Percentiles rank a stretch among this genome's conserved stretches.
phyloP scores from a whole-genome alignment of 1,284 basidiomycete genomes.

The Tilletiopsis washingtonensis region DNA sequence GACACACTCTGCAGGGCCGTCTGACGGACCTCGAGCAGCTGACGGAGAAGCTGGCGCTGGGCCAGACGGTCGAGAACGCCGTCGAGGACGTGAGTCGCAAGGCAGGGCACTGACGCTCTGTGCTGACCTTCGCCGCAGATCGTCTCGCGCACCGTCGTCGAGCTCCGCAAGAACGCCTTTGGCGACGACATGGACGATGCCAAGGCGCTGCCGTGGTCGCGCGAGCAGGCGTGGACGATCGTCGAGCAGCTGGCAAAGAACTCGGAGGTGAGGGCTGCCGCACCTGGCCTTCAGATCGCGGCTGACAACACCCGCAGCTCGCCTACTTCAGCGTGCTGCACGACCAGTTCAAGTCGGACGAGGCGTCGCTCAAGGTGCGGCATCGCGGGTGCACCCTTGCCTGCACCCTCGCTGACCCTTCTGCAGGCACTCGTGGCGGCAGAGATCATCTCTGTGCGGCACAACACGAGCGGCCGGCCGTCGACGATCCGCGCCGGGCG shows the following conservation, averaged over 20 bases:
- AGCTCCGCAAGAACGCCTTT: constrained; percentile 82
- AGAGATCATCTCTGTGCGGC: constrained; percentile 74
- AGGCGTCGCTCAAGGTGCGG: constrained; percentile 66
- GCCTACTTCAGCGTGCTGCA: constrained; percentile 74
- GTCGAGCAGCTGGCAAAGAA: constrained; percentile 65
- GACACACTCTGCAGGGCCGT: no score
- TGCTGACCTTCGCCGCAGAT: constrained; percentile 34
- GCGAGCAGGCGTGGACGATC: constrained; percentile 80
- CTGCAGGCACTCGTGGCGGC: constrained; percentile 84
- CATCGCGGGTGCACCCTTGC: no score
- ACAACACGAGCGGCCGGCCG: constrained; percentile 75
- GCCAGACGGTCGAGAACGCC: constrained; percentile 28
- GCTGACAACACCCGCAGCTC: neutral
- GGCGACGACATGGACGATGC: constrained; percentile 82
- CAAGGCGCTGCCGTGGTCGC: constrained; percentile 71
- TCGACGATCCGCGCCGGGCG: constrained; percentile 77
- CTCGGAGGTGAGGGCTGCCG: constrained; percentile 56
- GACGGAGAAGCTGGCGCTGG: constrained; percentile 33
- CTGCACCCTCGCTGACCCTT: no score
- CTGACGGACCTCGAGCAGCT: constrained; percentile 38
- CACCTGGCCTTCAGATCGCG: neutral
- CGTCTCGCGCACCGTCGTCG: constrained; percentile 66
- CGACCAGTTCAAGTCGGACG: constrained; percentile 85
- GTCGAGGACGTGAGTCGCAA: constrained; percentile 37
- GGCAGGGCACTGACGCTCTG: constrained; percentile 25